Conservation (phyloP, 306 rosid genomes). For the Casuarina glauca region DNA sequence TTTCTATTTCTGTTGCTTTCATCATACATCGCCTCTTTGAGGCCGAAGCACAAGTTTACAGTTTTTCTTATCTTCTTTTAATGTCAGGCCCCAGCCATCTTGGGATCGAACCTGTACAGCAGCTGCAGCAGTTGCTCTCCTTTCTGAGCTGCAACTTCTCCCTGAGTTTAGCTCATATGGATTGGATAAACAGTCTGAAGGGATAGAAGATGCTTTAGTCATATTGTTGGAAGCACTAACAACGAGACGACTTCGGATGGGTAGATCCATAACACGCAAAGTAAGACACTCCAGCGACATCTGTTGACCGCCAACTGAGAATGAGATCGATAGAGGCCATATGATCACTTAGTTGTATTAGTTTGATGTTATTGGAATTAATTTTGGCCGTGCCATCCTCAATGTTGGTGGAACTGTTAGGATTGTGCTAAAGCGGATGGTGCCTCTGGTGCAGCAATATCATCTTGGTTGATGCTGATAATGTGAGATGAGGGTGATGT, state of each 20-base stretch:
- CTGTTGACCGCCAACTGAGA: conserved; percentile 36
- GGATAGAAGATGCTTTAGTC: conserved; percentile 60
- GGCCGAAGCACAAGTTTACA: conserved; percentile 7
- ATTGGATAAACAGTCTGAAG: conserved; percentile 67
- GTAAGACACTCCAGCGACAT: conserved; percentile 56
- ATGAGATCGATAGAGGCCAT: conserved; percentile 2
- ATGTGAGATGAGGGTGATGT: not conserved
- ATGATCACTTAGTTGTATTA: not conserved
- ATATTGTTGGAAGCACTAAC: conserved; percentile 76
- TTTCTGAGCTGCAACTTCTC: conserved; percentile 73
- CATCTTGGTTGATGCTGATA: not conserved
- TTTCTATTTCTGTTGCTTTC: conserved; percentile 3
- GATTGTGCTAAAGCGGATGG: not conserved
- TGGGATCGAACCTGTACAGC: conserved; percentile 98
- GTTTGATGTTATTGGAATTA: not conserved
- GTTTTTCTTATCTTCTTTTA: not conserved
- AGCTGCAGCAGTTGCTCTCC: conserved; percentile 76
- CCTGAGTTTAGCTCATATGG: conserved; percentile 48
- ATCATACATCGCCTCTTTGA: too few relatives aligned
- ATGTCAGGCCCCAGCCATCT: conserved; percentile 87
- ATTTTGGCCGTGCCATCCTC: not conserved
- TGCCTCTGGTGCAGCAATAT: not conserved
- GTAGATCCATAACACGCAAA: conserved; percentile 82
- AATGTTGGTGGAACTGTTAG: not conserved
- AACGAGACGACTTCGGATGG: conserved; percentile 81